These are phyloP conservation scores for Fusarium napiforme DNA, from an alignment of 2,329 filamentous ascomycete genomes.

Conservation along the genomic window DNA sequence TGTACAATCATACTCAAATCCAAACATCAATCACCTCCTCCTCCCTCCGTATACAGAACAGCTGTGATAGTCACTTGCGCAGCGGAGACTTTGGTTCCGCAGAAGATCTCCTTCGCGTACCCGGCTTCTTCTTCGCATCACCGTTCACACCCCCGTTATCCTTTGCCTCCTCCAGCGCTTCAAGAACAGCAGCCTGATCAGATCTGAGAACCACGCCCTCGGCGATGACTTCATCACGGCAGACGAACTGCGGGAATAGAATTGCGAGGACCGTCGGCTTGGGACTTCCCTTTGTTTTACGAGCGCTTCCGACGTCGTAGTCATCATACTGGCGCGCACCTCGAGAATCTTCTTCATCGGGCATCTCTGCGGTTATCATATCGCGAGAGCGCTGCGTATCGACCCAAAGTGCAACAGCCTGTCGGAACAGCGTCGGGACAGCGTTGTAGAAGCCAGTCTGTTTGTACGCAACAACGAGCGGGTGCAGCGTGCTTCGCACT, in stretches of 20 bases:
- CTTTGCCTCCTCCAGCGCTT: slow-evolving; percentile 29
- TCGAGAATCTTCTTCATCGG: slow-evolving; percentile 35
- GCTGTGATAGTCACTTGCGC: slow-evolving; percentile 8
- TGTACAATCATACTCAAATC: neutral
- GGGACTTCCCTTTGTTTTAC: slow-evolving; percentile 8
- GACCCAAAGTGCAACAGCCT: slow-evolving; percentile 41
- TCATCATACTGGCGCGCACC: slow-evolving; percentile 36
- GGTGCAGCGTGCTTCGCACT: slow-evolving; percentile 33
- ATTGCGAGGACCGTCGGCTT: slow-evolving; percentile 21
- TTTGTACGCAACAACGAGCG: slow-evolving; percentile 38
- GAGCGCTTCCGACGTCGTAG: slow-evolving; percentile 23
- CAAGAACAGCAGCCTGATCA: slow-evolving; percentile 33
- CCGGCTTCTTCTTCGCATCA: slow-evolving; percentile 26
- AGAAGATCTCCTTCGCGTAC: slow-evolving; percentile 18
- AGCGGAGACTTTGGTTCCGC: slow-evolving; percentile 24
- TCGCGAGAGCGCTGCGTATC: slow-evolving; percentile 42
- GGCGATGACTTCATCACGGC: slow-evolving; percentile 37
- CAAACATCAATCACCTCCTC: neutral
- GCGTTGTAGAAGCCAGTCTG: slow-evolving; percentile 42
- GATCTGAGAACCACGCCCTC: slow-evolving; percentile 43
- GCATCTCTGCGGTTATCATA: slow-evolving; percentile 40
- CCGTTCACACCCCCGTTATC: slow-evolving; percentile 11
- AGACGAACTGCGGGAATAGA: slow-evolving; percentile 44
- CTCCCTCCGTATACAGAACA: neutral
- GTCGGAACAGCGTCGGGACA: slow-evolving; percentile 39